These are phyloP conservation scores for Trichomonas gallinae DNA, from an alignment of 208 protist genomes.

Conservation along the genomic window DNA sequence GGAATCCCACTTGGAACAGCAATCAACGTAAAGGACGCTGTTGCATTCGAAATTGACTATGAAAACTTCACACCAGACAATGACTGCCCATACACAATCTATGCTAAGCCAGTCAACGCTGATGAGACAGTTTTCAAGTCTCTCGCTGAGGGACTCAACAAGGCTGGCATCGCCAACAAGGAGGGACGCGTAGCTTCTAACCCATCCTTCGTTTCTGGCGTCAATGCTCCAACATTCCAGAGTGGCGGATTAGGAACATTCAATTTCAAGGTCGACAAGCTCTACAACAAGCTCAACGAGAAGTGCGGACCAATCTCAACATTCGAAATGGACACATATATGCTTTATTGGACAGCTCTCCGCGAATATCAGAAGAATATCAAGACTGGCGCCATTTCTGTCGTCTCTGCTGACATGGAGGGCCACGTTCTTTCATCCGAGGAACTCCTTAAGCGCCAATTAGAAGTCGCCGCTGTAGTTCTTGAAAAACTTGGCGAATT, in stretches of 20 bases:
- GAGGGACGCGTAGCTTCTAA: not conserved
- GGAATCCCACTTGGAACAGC: not conserved
- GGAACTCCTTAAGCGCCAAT: not conserved
- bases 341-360: not conserved
- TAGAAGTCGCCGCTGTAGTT: not conserved
- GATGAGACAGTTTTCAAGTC: not conserved
- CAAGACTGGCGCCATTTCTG: not conserved
- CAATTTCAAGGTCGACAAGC: not conserved
- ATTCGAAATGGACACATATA: slow-evolving; percentile 3
- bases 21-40: not conserved
- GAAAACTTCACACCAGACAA: slow-evolving; percentile 8
- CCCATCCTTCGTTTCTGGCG: not conserved
- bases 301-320: not conserved
- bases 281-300: not conserved
- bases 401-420: not conserved
- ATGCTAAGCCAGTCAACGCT: not conserved
- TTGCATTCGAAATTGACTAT: not conserved
- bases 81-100: not conserved
- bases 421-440: not conserved
- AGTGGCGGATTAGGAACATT: not conserved
- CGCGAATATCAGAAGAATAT: not conserved
- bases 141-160: not conserved
- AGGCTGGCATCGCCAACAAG: not conserved
- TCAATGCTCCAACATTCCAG: not conserved
- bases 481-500: not conserved